A percentile compares a stretch with the other conserved stretches of the same genome.
These are phyloP conservation scores for Alternaria angustiovoidea DNA, from an alignment of 2,329 filamentous ascomycete genomes.

Conservation along the genomic window DNA sequence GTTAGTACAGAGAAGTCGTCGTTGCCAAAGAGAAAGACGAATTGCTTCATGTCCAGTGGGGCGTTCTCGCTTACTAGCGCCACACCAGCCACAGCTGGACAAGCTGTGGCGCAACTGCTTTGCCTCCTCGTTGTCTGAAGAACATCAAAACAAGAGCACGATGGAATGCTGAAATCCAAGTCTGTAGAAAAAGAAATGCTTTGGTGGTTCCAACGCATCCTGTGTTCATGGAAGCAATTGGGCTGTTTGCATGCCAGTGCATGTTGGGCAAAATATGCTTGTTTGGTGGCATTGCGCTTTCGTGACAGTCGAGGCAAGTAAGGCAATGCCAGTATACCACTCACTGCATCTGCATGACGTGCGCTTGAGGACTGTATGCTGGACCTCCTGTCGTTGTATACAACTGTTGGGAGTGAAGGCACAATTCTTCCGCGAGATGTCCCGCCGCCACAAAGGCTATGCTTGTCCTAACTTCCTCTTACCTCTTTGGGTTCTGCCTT, in stretches of 20 bases:
- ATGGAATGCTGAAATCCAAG: background rate
- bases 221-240: background rate
- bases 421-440: background rate
- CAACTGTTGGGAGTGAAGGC: background rate
- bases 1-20: constrained; percentile 36
- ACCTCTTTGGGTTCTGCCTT: background rate
- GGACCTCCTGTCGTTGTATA: background rate
- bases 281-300: background rate
- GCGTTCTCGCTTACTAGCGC: constrained; percentile 10
- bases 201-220: background rate
- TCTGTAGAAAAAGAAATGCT: background rate
- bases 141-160: background rate
- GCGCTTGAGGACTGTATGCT: background rate
- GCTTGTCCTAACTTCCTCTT: constrained; percentile 1
- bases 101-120: background rate
- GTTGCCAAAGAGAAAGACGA: constrained; percentile 5
- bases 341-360: background rate
- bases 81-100: constrained; percentile 2
- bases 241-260: background rate
- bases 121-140: background rate
- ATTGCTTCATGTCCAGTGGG: constrained; percentile 7
- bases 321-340: background rate
- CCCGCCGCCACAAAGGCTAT: background rate
- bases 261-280: background rate
- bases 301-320: background rate